A percentile compares a stretch with the other conserved stretches of the same genome.
These are phyloP conservation scores for Decorospora gaudefroyi DNA, from an alignment of 2,329 filamentous ascomycete species.

Conservation along the genomic window DNA sequence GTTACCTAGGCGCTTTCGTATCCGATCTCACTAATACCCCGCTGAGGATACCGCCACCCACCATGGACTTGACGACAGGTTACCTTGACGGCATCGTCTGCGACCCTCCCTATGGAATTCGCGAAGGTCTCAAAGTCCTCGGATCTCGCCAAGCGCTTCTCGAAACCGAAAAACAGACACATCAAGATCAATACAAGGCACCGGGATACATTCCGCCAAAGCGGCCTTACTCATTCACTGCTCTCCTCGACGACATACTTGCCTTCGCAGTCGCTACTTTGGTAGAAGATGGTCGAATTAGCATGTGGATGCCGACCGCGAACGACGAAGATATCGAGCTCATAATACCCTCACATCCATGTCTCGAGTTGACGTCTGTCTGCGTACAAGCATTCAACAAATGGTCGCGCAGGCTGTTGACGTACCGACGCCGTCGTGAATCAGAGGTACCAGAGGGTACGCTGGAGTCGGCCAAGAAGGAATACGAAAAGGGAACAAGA, in stretches of 20 bases:
- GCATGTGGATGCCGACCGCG: slow-evolving; percentile 97
- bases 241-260: slow-evolving; percentile 88
- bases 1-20: slow-evolving; percentile 77
- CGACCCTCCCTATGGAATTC: slow-evolving; percentile 93
- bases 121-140: slow-evolving; percentile 87
- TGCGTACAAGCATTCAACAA: slow-evolving; percentile 89
- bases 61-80: slow-evolving; percentile 33
- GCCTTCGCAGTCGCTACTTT: slow-evolving; percentile 77
- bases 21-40: slow-evolving; percentile 89
- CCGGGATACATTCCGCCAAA: slow-evolving; percentile 80
- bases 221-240: slow-evolving; percentile 86
- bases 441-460: slow-evolving; percentile 51
- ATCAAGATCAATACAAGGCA: slow-evolving; percentile 33
- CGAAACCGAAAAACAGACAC: slow-evolving; percentile 30
- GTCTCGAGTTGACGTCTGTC: slow-evolving; percentile 71
- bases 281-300: slow-evolving; percentile 76
- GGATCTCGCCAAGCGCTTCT: slow-evolving; percentile 66
- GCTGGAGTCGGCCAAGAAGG: slow-evolving; percentile 29
- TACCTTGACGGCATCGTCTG: slow-evolving; percentile 90
- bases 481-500: slow-evolving; percentile 52
- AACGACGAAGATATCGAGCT: slow-evolving; percentile 67
- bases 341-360: slow-evolving; percentile 74
- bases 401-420: slow-evolving; percentile 89
- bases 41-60: slow-evolving; percentile 49
- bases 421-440: slow-evolving; percentile 74